Base-by-base conservation (phyloP, 371 early-diverging fungal genomes). In the Actinomortierella wolfii region DNA sequence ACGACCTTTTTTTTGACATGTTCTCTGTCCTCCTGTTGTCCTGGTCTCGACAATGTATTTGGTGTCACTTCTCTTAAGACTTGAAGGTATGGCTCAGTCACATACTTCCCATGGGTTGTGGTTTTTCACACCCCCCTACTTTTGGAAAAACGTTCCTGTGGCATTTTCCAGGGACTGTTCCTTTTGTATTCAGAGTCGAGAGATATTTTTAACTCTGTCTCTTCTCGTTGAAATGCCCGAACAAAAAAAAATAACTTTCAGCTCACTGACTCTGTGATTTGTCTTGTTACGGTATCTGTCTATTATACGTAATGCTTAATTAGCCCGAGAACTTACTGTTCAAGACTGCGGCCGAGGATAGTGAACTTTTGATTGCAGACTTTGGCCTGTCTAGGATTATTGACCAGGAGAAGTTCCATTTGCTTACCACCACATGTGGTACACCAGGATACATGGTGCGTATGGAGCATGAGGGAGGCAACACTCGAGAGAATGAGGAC, bases 281-380 rank as follows among this genome's bases (percentile, higher is more conserved):
- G 5, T 40, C 39, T 29, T 9, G n/a, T 28, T 51, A 29, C 34
- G 26, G 45, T 28, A 20, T 56, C n/a, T 44, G 40, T 29, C 25
- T 42, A 7, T 39, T 51, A 8, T 44, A 1, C 9, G 8, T n/a
- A 17, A 53, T 42, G 13, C 40, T 18, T 2, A 15, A 29, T 24
- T 67, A 93, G 93, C 91, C 95, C 13, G 94, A 95, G 75, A 95
- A 95, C 68, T 79, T 95, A 40, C 74, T 95, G 41, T 94, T 94
- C 83, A 83, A 86, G 59, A 86, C 88, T 13, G 79, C 81, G 18
- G 89, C 88, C 34, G 86, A 88, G 41, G 81, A 88, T 56, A 77
- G 86, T 42, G 88, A 89, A 59, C 76, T 95, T 45, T 74, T 93
- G 51, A 89, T 95, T 69, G 92, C 94, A 26, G 95, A 95, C 78